Percentiles rank a stretch among this genome's conserved stretches.
These are phyloP conservation scores for Ogataea naganishii DNA, from an alignment of 805 yeast genomes.

Conservation along the genomic window DNA sequence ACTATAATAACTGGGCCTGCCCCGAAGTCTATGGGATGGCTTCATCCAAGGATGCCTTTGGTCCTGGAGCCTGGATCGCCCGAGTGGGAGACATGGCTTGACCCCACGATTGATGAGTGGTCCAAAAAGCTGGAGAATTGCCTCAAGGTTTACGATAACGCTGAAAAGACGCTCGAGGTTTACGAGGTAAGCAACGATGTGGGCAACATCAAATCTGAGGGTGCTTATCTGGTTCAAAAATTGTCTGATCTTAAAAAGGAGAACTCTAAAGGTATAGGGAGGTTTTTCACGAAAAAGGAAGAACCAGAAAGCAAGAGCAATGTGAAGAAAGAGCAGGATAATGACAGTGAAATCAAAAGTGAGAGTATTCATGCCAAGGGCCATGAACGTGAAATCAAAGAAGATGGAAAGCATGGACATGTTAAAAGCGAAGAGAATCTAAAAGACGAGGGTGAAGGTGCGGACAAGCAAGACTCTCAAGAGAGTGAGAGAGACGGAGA, in stretches of 20 bases:
- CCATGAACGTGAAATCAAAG: too few species aligned
- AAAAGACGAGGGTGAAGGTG: too few species aligned
- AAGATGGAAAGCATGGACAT: too few species aligned
- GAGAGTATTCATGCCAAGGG: too few species aligned
- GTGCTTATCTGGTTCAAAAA: conserved; percentile 28
- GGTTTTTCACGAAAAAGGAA: too few species aligned
- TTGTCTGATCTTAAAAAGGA: too few species aligned
- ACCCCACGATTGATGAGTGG: conserved; percentile 30
- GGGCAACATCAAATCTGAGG: conserved; percentile 49
- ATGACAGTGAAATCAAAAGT: too few species aligned
- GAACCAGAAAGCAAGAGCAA: too few species aligned
- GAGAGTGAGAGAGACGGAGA: too few species aligned
- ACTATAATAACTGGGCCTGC: conserved; percentile 75
- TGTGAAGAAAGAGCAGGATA: too few species aligned
- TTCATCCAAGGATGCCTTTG: conserved; percentile 76
- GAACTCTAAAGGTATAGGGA: conserved; percentile 2
- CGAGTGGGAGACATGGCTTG: conserved; percentile 62
- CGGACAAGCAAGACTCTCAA: too few species aligned
- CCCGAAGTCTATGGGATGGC: conserved; percentile 48
- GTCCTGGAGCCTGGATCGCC: conserved; percentile 48
- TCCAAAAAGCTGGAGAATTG: conserved; percentile 27
- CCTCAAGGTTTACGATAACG: conserved; percentile 26
- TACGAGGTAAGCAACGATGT: conserved; percentile 54
- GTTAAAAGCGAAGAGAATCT: too few species aligned
- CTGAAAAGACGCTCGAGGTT: conserved; percentile 31